Evolutionary conservation across 345 rosid species (phyloP), one percentile per base, ranked within the genome.

Genomic region (Trapa incisa): DNA sequence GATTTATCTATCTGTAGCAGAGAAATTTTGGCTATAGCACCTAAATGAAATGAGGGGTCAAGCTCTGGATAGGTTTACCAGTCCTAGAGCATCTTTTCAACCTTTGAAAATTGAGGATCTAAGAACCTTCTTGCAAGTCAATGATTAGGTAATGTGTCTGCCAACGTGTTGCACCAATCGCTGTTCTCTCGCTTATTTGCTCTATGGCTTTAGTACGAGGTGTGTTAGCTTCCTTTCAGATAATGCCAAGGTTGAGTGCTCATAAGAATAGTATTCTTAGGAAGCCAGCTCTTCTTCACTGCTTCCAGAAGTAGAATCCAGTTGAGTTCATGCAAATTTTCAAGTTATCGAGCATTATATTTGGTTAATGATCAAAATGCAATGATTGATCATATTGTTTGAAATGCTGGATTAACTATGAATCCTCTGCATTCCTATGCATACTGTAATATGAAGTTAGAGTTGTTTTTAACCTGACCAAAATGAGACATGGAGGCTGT

Each of bases 11-110:
- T 64, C 32, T 70, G 47, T 61, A 80, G 82, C 95, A 94, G 99
- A 91, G 72, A 91, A 91, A 65, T 89, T 94, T 66, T 92, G 96
- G 12, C 91, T 89, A 74, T 17, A 89, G 96, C 84, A 92, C 97
- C 67, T 97, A 94, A 67, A 91, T 66, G 99, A 91, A 75, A 82
- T 87, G 93, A 89, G 99, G 79, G 87, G 92, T 65, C 95, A 81
- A 73, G 95, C 87, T 11, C 68, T 94, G 81, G 92, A 94, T 80
- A 45, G 82, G 65, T 94, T 94, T 81, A 84, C 89, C 43, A 89
- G 88, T 76, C 85, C 95, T 69, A 89, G 89, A 73, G 95, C 97
- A 68, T 85, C 87, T 7, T 88, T 70, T 78, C 17, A 89, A 87
- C 80, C 92, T 94, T 79, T 89, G 78, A 76, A 80, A 67, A 91